phyloP scores from a whole-genome alignment of 2,329 filamentous ascomycete genomes.

The Ilyonectria sp. region DNA sequence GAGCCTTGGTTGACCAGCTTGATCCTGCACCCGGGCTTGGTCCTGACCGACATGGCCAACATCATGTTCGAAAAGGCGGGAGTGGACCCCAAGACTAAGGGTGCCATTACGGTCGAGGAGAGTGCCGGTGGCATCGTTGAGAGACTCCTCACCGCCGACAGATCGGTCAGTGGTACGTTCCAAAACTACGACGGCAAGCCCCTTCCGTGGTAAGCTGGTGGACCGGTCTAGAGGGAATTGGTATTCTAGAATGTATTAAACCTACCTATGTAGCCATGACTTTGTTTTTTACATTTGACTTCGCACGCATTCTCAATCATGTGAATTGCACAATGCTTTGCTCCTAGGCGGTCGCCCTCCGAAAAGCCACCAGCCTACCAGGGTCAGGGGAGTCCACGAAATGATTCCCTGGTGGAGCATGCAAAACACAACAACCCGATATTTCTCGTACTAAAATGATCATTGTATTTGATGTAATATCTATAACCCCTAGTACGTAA shows the following conservation, averaged over 20 bases:
- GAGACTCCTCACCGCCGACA: background rate
- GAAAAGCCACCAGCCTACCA: too few species aligned
- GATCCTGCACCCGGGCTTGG: slow-evolving; percentile 32
- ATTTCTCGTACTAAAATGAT: too few species aligned
- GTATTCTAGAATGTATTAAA: background rate
- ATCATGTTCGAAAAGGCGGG: background rate
- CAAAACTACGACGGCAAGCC: slow-evolving; percentile 1
- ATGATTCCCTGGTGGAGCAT: too few species aligned
- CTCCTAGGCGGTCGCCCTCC: too few species aligned
- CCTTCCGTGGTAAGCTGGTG: slow-evolving; percentile 8
- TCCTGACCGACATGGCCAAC: slow-evolving; percentile 11
- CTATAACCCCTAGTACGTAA: too few species aligned
- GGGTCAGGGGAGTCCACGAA: too few species aligned
- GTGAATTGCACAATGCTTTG: too few species aligned
- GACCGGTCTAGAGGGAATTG: background rate
- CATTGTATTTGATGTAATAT: too few species aligned
- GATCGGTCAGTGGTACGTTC: slow-evolving; percentile 6
- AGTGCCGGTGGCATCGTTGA: slow-evolving; percentile 2
- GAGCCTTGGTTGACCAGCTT: slow-evolving; percentile 44
- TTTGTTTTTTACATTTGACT: too few species aligned
- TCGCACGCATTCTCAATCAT: too few species aligned
- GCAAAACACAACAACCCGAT: too few species aligned
- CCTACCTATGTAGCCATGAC: background rate
- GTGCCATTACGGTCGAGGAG: slow-evolving; percentile 11
- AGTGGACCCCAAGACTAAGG: background rate